A percentile compares a stretch with the other conserved stretches of the same genome.
Evolutionary conservation across 148 eudicot genomes (phyloP).

Genomic region (Fagopyrum homotropicum): DNA sequence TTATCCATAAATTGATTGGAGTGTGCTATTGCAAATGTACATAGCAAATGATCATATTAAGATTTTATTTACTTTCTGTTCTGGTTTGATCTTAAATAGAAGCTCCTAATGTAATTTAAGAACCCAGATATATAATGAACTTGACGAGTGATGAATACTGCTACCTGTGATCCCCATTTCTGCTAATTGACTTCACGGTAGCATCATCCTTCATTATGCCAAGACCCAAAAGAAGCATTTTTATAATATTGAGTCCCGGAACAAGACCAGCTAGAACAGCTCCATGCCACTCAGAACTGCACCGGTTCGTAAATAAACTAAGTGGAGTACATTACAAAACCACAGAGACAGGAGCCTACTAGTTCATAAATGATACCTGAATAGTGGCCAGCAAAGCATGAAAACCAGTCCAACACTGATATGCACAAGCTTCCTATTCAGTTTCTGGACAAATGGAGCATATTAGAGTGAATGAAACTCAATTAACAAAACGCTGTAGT

Average conservation of each 20-base stretch:
- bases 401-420: slow-evolving; percentile 67
- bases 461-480: not conserved
- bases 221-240: slow-evolving; percentile 72
- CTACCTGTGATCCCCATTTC: slow-evolving; percentile 72
- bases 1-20: not conserved
- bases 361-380: slow-evolving; percentile 43
- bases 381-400: slow-evolving; percentile 98
- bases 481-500: not conserved
- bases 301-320: slow-evolving; percentile 6
- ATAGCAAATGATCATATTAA: not conserved
- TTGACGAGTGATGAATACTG: not conserved
- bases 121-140: not conserved
- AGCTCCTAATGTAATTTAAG: not conserved
- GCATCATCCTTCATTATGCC: slow-evolving; percentile 77
- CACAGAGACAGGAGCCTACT: not conserved
- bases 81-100: not conserved
- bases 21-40: not conserved
- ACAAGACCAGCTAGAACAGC: slow-evolving; percentile 65
- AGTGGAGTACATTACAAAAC: slow-evolving; percentile 7
- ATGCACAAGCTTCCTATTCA: slow-evolving; percentile 91
- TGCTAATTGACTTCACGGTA: slow-evolving; percentile 80
- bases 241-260: slow-evolving; percentile 67
- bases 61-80: not conserved
- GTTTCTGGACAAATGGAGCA: slow-evolving; percentile 37
- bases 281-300: slow-evolving; percentile 64